Base-by-base conservation (phyloP, 768 basidiomycete species). In the Crassisporium funariophilum region DNA sequence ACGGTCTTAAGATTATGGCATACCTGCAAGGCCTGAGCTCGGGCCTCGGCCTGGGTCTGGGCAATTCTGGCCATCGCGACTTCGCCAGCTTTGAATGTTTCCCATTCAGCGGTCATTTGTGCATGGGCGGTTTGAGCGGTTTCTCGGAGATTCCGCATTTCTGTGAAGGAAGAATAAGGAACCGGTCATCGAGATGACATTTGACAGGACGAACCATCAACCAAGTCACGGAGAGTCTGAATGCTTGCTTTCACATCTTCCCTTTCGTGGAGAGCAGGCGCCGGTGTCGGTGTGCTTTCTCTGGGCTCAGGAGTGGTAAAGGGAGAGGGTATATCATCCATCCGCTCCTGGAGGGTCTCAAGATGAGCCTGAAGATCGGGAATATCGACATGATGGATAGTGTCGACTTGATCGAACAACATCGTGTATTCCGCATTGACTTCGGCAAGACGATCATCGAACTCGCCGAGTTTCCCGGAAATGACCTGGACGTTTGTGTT, bases 51-150 rank as follows among this genome's bases (percentile, higher is more conserved):
- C 22, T 55, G 44, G 1, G 48, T 49, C 31, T 45, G 16, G n/a
- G 49, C 52, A 17, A 58, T 44, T 2, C 37, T 22, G 16, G 46
- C 46, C 43, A 41, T 46, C 20, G 56, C 40, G 12, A 46, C 37
- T 21, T 57, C 51, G 21, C 49, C 35, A 13, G 39, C 43, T 25
- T 51, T 50, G 23, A 84, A 65, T 4, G 66, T 68, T 8, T 73
- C 69, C 35, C 81, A 62, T 53, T 77, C 77, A 16, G 63, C 64
- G 25, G 66, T 66, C 62, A 83, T 73, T 46, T 79, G 74, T 41
- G 64, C 65, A 43, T 74, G 70, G 4, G 72, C 66, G 31, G 63
- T 70, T 44, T 74, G 70, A 4, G 72, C 66, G 31, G 63, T 70
- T 37, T 75, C 69, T 2, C 70, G 71, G 33, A 81, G 60, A 5